phyloP scores from a whole-genome alignment of 2,329 filamentous ascomycete genomes.

The Pestalotiopsis sp. region DNA sequence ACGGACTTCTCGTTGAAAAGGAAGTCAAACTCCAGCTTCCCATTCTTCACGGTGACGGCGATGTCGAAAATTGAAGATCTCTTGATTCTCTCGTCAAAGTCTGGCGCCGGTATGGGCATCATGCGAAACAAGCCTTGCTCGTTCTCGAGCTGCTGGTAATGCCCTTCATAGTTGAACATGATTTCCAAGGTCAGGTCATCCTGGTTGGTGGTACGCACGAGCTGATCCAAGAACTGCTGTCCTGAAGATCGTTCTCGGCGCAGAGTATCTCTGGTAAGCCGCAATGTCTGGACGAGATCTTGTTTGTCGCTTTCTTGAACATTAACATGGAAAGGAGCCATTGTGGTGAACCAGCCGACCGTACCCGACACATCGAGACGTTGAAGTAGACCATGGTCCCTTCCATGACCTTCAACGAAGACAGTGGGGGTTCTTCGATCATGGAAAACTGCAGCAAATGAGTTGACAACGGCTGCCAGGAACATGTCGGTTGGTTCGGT shows the following conservation, averaged over 20 bases:
- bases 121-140: constrained; percentile 13
- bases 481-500: constrained; percentile 10
- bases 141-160: constrained; percentile 13
- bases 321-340: constrained; percentile 1
- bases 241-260: neutral
- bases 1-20: constrained; percentile 6
- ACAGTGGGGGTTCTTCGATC: constrained; percentile 4
- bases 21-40: constrained; percentile 11
- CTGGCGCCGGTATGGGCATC: constrained; percentile 11
- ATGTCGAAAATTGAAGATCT: constrained; percentile 12
- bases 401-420: constrained; percentile 12
- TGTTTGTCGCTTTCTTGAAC: neutral
- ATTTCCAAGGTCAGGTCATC: constrained; percentile 10
- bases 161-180: constrained; percentile 15
- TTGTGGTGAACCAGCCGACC: constrained; percentile 15
- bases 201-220: neutral
- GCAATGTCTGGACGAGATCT: constrained; percentile 6
- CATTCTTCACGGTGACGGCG: constrained; percentile 6
- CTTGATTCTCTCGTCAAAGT: neutral
- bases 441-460: constrained; percentile 5
- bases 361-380: constrained; percentile 11
- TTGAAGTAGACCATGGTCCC: constrained; percentile 2
- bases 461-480: constrained; percentile 4
- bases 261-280: constrained; percentile 8
- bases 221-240: constrained; percentile 3